phyloP scores from a whole-genome alignment of 164 flowering plant genomes.

The Echeveria elegans region DNA sequence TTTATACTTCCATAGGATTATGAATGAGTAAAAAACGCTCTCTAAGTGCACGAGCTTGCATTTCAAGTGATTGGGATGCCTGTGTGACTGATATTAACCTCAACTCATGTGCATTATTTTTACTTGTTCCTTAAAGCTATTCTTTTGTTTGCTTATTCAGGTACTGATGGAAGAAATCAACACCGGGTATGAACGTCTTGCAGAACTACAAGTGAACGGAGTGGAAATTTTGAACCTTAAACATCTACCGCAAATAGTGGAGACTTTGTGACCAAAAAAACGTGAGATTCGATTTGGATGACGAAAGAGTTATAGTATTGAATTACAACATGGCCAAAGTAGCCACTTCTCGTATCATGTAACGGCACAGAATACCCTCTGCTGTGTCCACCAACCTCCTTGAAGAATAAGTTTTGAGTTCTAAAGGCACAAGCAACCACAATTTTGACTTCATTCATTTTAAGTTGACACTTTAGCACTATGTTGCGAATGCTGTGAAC shows the following conservation, averaged over 20 bases:
- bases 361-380: conserved; percentile 88
- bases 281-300: conserved; percentile 82
- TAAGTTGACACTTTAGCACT: background rate
- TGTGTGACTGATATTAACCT: background rate
- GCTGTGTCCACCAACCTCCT: conserved; percentile 61
- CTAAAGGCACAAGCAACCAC: background rate
- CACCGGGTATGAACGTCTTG: conserved; percentile 83
- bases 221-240: conserved; percentile 68
- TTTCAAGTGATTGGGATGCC: background rate
- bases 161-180: conserved; percentile 93
- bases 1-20: background rate
- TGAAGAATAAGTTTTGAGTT: conserved; percentile 18
- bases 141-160: conserved; percentile 28
- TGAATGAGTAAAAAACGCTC: background rate
- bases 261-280: conserved; percentile 39
- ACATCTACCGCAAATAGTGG: conserved; percentile 67
- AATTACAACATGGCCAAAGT: conserved; percentile 48
- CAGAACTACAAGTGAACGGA: conserved; percentile 81
- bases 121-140: background rate
- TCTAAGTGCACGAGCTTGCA: background rate
- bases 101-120: background rate
- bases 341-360: conserved; percentile 71
- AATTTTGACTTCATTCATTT: background rate
- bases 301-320: conserved; percentile 71
- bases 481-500: background rate